These are phyloP conservation scores for Macrolepiota fuliginosa DNA, from an alignment of 768 basidiomycete species.

Conservation along the genomic window DNA sequence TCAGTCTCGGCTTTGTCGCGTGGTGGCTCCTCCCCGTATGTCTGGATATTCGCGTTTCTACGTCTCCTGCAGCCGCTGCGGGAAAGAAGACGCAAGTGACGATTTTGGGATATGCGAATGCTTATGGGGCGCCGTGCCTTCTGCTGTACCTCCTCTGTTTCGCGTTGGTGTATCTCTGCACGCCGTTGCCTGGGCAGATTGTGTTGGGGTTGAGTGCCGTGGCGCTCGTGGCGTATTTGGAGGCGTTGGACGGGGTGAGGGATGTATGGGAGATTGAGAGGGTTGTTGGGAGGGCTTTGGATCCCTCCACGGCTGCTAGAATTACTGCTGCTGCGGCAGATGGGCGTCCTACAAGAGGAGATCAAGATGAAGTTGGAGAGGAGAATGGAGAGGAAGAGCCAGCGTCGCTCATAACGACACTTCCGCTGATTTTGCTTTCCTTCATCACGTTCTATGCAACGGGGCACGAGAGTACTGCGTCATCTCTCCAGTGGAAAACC, in stretches of 20 bases:
- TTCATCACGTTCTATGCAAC: slow-evolving; percentile 81
- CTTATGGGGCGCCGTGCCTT: slow-evolving; percentile 76
- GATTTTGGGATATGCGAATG: slow-evolving; percentile 86
- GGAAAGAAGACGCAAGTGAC: slow-evolving; percentile 32
- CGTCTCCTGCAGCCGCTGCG: neutral
- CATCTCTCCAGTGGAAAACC: slow-evolving; percentile 93
- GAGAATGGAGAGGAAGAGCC: slow-evolving; percentile 25
- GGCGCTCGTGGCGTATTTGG: slow-evolving; percentile 73
- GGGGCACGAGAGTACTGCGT: slow-evolving; percentile 88
- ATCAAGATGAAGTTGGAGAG: neutral
- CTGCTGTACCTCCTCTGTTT: slow-evolving; percentile 76
- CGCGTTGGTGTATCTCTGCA: slow-evolving; percentile 57
- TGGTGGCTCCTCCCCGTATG: slow-evolving; percentile 81
- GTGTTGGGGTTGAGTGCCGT: slow-evolving; percentile 61
- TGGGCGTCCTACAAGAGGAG: no score
- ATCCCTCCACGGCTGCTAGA: slow-evolving; percentile 33
- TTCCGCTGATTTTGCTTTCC: slow-evolving; percentile 71
- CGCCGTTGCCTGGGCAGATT: slow-evolving; percentile 83
- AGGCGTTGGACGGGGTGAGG: slow-evolving; percentile 77
- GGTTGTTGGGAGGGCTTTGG: slow-evolving; percentile 43
- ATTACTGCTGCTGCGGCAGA: neutral
- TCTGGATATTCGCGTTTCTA: slow-evolving; percentile 50
- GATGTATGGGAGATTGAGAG: slow-evolving; percentile 59
- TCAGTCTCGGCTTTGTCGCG: slow-evolving; percentile 50
- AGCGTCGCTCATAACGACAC: neutral